Conservation (phyloP, 2,329 filamentous ascomycete genomes). For the Pestalotiopsis sp. region DNA sequence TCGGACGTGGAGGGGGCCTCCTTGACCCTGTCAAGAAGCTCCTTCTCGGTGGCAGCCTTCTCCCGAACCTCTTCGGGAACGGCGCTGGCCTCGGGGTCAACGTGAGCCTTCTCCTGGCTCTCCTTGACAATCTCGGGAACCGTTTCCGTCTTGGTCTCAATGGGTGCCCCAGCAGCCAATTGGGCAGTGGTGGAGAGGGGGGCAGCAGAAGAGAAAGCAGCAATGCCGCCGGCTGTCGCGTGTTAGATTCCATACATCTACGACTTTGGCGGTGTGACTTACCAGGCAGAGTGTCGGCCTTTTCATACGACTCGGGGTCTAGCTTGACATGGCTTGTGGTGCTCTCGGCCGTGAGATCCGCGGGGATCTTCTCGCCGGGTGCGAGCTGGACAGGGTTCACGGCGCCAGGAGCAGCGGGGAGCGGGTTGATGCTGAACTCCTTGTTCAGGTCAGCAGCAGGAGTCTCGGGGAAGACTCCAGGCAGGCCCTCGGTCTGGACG, state of each 20-base stretch:
- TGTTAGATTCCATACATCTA: neutral
- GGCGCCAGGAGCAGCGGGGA: constrained; percentile 62
- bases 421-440: constrained; percentile 59
- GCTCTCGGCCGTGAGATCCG: constrained; percentile 67
- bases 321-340: constrained; percentile 72
- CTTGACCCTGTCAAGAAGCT: constrained; percentile 68
- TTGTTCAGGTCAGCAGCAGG: constrained; percentile 56
- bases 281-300: constrained; percentile 66
- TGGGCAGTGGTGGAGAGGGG: constrained; percentile 44
- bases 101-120: constrained; percentile 68
- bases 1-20: constrained; percentile 60
- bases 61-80: constrained; percentile 67
- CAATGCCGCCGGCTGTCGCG: neutral
- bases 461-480: constrained; percentile 74
- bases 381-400: constrained; percentile 81
- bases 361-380: constrained; percentile 80
- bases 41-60: constrained; percentile 71
- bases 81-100: constrained; percentile 68
- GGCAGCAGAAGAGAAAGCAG: constrained; percentile 35
- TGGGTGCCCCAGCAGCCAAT: constrained; percentile 43
- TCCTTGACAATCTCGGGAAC: constrained; percentile 69
- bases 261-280: constrained; percentile 28
- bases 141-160: constrained; percentile 40
- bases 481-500: constrained; percentile 47
- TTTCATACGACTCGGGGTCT: constrained; percentile 86